Base-by-base conservation (phyloP, 768 basidiomycete species). In the Termitomyces eurrhizus region DNA sequence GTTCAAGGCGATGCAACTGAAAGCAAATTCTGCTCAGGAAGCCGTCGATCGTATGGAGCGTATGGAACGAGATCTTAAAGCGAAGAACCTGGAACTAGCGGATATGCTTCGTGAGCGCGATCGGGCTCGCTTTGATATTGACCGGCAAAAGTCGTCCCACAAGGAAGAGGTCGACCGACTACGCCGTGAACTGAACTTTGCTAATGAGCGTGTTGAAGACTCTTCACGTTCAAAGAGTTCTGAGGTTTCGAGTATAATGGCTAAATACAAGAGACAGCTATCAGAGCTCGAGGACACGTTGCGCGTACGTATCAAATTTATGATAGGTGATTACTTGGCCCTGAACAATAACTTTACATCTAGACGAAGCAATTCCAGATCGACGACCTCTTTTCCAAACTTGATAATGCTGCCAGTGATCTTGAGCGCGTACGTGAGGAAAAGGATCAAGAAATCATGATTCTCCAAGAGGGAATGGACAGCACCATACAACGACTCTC, bases 31-130 rank as follows among this genome's bases (percentile, higher is more conserved):
- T 39, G 95, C 97, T 0, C 96, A 98, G 72, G 97, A 98, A 74
- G 92, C 95, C 33, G 90, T 98, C 49, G 96, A 99, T 73, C 88
- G 88, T 65, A 98, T 99, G 95, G 97, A 98, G 73, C 82, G 95
- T 60, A 98, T 98, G 95, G 97, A 99, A 72, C 82, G 95, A 37
- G 97, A 99, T 71, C 79, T 98, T 67, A 99, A 98, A 77, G 82
- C 92, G n/a, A 99, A 99, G 83, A 99, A 98, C 70, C 75, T 99
- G 58, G 97, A 98, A 73, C 79, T 99, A 21, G 97, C 97, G 26
- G 97, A 98, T 71, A 99, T 99, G 97, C 90, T 99, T 66, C 85
- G 96, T 50, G 97, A 99, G 74, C 87, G 97, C 37, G 97, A 99
- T 70, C 83, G 95, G 58, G 95, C 96, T 39, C 81, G 97, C 48